Evolutionary conservation across 2,329 filamentous ascomycete species (phyloP), one percentile per base, ranked within the genome.

Genomic region (Neonectria magnoliae): DNA sequence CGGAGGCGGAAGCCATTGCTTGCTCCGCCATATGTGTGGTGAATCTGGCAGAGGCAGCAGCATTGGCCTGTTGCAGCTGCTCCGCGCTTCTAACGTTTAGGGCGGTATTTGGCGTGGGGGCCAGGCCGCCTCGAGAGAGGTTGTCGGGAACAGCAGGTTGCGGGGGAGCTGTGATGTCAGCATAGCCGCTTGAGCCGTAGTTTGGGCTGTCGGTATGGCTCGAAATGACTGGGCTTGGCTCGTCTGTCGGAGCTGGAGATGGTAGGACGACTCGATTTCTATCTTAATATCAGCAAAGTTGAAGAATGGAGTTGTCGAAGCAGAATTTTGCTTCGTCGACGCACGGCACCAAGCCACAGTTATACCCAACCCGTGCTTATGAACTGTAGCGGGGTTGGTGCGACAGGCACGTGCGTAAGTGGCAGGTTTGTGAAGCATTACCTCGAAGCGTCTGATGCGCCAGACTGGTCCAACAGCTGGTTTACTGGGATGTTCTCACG

Each of bases 171-270:
- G 27, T 44, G 41, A 55, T 53, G 47, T 66, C 64, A 55, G 62
- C 61, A 47, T 62, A 52, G 51, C 56, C 50, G 53, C 60, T 68
- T 60, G 65, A 53, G 38, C 55, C 61, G 22, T 62, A 55, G 68
- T 73, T 70, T 66, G 81, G 73, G 71, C 79, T 79, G 63, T 80
- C 75, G 73, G 71, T 65, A 68, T 74, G 54, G 60, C 71, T 76
- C 64, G 78, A 73, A 61, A 78, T 64, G 66, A 76, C 75, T 25
- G 85, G 85, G 71, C 85, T 88, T 16, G 82, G 80, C 65, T 90
- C 87, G 68, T 91, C 86, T 73, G 88, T 91, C 11, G 87, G 84
- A 13, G 88, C 84, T 33, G 90, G 88, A 14, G 90, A 90, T 7
- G 88, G 87, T 54, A 91, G 82, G 20, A 86, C 80, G 36, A 78